Base-by-base conservation (phyloP, 306 rosid species). In the Rubus idaeus region DNA sequence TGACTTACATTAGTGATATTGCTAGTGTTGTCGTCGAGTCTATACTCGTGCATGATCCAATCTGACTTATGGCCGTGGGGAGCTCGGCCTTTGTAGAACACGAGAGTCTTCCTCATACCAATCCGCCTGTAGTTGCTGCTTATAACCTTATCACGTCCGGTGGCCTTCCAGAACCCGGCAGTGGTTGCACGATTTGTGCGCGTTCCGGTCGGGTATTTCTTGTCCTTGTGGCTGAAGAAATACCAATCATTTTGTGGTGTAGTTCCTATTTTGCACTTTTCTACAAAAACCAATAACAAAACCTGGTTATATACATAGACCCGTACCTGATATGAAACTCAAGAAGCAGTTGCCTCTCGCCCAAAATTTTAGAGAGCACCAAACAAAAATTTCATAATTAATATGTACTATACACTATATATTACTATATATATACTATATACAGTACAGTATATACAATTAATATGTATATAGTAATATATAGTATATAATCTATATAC, bases 1-100 rank as follows among this genome's bases (percentile, higher is more conserved):
- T 40, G 57, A 68, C 92, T 86, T 80, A 94, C 96, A 86, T 82
- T 71, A 69, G 42, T 86, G 58, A 83, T 42, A 52, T 78, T 80
- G 55, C 17, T 70, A 17, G 68, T 87, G 75, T 53, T 90, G 14
- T 94, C 96, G 14, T 94, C 97, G 0, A 91, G 89, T n/a, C 98
- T 86, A 52, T 94, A 94, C 64, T 94, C 98, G 65, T 94, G 98
- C 97, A 94, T 94, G 81, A 94, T 94, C 97, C 97, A 94, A 70
- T 91, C 96, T 4, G 96, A 91, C 68, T 94, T 94, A 5, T 76
- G 93, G 58, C 98, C 98, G 6, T 89, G 97, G 26, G 98, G 98
- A 10, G 98, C 98, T 7, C 98, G 86, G 37, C 98, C 98, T 77
- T 85, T 90, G 84, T 94, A 94, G 77, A 94, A 94, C 61, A 94